Evolutionary conservation across 129 eudicot species (phyloP).

Genomic region (Solidago caesia): DNA sequence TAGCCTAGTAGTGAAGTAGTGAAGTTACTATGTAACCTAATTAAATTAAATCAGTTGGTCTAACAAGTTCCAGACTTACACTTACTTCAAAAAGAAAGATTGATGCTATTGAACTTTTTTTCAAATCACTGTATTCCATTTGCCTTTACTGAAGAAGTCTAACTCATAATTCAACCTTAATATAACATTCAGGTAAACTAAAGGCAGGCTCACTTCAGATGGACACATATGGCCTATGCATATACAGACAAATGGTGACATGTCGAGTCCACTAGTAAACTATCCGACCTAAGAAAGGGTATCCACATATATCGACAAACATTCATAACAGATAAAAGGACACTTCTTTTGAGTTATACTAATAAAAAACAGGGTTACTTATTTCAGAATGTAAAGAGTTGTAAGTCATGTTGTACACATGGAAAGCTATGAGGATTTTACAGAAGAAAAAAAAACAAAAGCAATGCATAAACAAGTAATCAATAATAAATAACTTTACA

Average conservation of each 20-base stretch:
- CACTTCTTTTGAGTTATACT: neutral
- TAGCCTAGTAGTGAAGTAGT: neutral
- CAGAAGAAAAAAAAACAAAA: slow-evolving; percentile 6
- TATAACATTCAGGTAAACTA: neutral
- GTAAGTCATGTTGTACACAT: slow-evolving; percentile 7
- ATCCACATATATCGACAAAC: neutral
- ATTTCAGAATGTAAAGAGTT: neutral
- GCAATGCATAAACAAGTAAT: slow-evolving; percentile 7
- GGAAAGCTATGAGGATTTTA: neutral
- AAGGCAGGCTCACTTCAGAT: slow-evolving; percentile 1
- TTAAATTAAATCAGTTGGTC: neutral
- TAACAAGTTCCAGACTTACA: slow-evolving; percentile 1
- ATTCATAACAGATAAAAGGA: slow-evolving; percentile 15
- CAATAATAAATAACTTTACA: neutral
- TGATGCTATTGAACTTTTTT: neutral
- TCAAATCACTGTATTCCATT: neutral
- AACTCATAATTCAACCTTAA: slow-evolving; percentile 2
- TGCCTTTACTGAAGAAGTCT: neutral
- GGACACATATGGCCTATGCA: neutral
- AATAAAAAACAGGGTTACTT: neutral
- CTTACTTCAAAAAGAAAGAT: slow-evolving; percentile 8
- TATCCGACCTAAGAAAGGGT: neutral
- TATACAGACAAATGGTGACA: slow-evolving; percentile 7
- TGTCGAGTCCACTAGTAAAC: neutral
- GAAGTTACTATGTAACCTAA: neutral